Base-by-base conservation (phyloP, 2,329 filamentous ascomycete genomes). In the Colletotrichum sp. region DNA sequence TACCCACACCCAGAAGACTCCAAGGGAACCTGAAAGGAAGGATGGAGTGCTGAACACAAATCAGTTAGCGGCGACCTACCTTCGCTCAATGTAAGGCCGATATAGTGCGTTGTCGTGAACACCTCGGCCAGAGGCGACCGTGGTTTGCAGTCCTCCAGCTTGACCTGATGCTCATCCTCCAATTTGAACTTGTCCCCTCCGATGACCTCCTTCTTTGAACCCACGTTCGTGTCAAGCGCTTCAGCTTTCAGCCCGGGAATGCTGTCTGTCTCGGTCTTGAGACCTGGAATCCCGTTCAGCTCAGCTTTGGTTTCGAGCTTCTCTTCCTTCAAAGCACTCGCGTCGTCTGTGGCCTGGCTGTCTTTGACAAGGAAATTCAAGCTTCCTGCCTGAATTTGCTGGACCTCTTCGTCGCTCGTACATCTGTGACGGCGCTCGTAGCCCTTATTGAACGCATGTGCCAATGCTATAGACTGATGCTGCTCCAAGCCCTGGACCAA, bases 101-200 rank as follows among this genome's bases (percentile, higher is more conserved):
- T 95, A 82, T 99, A 99, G 84, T 96, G 96, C 2, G 96, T 98
- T 28, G 95, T 96, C 0, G 96, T 99, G 83, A 95, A 98, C 32
- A 99, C 87, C 72, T 88, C 87, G 58, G 80, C 82, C 13, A 24
- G 28, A 8, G 36, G 15, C 2, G 28, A 18, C 13, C 18, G 9
- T 32, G 21, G 12, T 67, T 61, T 28, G 55, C 32, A 21, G 34
- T 52, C 58, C 28, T 71, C 65, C 9, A 34, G 18, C 77, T 66
- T 64, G 34, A 26, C 70, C 57, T 78, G 75, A 71, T 36, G 16
- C 43, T 67, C 43, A 9, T 79, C 78, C 66, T 57, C 67, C 28
- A 78, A 75, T 79, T 24, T 77, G 60, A 55, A 21, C n/a, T 21
- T 15, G 16, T 8, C 13, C 16, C 13, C 61, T 36, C 8, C 61